phyloP scores from a whole-genome alignment of 2,329 filamentous ascomycete genomes.

The Thielaviopsis ethacetica region DNA sequence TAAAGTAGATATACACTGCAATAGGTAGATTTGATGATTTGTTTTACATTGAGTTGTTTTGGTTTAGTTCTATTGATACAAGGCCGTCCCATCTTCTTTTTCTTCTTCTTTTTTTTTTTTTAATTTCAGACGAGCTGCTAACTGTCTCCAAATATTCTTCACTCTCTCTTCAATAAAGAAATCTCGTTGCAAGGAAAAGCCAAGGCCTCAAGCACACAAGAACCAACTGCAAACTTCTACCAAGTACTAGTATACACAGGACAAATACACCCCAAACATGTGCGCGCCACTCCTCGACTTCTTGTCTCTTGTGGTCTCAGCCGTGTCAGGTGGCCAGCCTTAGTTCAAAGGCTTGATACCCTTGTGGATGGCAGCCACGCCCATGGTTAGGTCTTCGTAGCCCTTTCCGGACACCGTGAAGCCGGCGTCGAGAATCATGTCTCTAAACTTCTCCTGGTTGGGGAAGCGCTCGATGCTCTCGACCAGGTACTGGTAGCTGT shows the following conservation, averaged over 20 bases:
- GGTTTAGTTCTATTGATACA: not conserved
- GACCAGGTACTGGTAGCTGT: conserved; percentile 95
- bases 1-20: too few species aligned
- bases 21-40: not conserved
- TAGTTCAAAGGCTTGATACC: conserved; percentile 58
- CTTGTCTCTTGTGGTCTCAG: too few species aligned
- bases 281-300: too few species aligned
- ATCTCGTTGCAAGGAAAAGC: not conserved
- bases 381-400: conserved; percentile 81
- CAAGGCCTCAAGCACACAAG: not conserved
- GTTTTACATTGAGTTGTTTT: not conserved
- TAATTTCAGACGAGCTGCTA: not conserved
- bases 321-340: not conserved
- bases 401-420: conserved; percentile 70
- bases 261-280: not conserved
- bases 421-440: conserved; percentile 70
- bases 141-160: not conserved
- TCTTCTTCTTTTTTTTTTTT: not conserved
- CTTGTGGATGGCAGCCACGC: conserved; percentile 91
- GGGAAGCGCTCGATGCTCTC: conserved; percentile 96
- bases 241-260: not conserved
- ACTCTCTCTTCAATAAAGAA: not conserved
- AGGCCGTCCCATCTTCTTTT: too few species aligned
- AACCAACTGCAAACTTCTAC: not conserved
- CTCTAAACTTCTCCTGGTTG: conserved; percentile 64